Evolutionary conservation across 225 moss, liverwort and hornwort genomes (phyloP), one percentile per base, ranked within the genome.

Genomic region (Thuidium tamariscinum): DNA sequence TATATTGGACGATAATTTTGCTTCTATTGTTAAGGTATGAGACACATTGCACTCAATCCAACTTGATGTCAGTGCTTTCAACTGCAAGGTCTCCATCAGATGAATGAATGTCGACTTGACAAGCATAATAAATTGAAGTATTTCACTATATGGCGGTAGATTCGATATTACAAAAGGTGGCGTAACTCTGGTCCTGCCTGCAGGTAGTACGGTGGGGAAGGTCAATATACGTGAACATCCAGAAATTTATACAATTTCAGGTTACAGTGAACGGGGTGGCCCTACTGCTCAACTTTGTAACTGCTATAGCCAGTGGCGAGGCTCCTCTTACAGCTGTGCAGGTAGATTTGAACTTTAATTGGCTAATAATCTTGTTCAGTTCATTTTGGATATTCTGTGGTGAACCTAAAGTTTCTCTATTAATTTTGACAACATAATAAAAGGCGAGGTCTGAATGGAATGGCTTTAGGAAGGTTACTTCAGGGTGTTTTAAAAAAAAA

Each of bases 121-220:
- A 56, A 83, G 62, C 55, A 54, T 49, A 74, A 83, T 64, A 41
- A 20, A 36, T 82, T 82, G 52, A 81, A 64, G 32, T 59, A 72
- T 51, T 81, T 41, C 51, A 36, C 66, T 29, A 22, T 70, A 46
- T 86, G 79, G 46, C 29, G 67, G 48, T 61, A 55, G 30, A n/a
- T 56, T 80, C 39, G 49, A 70, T 62, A 37, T 39, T 60, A 49
- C 5, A 34, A 86, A 44, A 25, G 25, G 69, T 66, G 71, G 23
- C 37, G 73, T 44, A 44, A 73, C 19, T 85, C 69, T 39, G 74
- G 60, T 74, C 41, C 48, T 86, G 77, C 42, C 30, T 86, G n/a
- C 92, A 97, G 97, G 97, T 97, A 73, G 96, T 97, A 72, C 93
- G 92, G 89, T 97, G 97, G 97, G 97, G 97, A 70, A 94, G 97